These are phyloP conservation scores for Bauhinia variegata DNA, from an alignment of 306 rosid genomes.

Conservation along the genomic window DNA sequence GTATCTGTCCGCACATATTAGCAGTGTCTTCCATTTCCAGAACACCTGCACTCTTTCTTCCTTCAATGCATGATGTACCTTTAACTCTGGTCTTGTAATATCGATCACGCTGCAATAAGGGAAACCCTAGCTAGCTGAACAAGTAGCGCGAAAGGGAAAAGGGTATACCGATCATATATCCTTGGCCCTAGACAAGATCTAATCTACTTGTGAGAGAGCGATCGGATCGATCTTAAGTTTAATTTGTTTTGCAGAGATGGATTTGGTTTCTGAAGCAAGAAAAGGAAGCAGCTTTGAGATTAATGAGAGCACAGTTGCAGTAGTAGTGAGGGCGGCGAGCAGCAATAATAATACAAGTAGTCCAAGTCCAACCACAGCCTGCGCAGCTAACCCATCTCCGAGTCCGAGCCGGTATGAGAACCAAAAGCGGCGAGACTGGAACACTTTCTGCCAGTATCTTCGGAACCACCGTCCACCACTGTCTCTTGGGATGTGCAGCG, in stretches of 20 bases:
- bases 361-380: background rate
- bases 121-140: conserved; percentile 43
- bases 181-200: too few relatives aligned
- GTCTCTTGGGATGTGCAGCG: conserved; percentile 61
- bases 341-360: too few relatives aligned
- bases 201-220: too few relatives aligned
- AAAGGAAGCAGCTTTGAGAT: conserved; percentile 12
- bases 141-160: too few relatives aligned
- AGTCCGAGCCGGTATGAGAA: conserved; percentile 85
- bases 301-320: conserved; percentile 7
- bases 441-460: conserved; percentile 90
- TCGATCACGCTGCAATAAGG: background rate
- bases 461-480: conserved; percentile 83
- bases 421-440: conserved; percentile 95
- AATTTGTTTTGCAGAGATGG: conserved; percentile 41
- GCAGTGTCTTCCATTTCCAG: background rate
- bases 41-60: conserved; percentile 21
- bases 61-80: conserved; percentile 11
- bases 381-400: conserved; percentile 24
- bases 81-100: too few relatives aligned
- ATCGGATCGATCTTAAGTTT: too few relatives aligned
- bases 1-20: conserved; percentile 4
- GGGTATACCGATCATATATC: too few relatives aligned
- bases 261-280: conserved; percentile 57
- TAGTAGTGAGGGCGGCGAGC: too few relatives aligned